These are phyloP conservation scores for Niveomyces coronatus DNA, from an alignment of 2,329 filamentous ascomycete genomes.

Conservation along the genomic window DNA sequence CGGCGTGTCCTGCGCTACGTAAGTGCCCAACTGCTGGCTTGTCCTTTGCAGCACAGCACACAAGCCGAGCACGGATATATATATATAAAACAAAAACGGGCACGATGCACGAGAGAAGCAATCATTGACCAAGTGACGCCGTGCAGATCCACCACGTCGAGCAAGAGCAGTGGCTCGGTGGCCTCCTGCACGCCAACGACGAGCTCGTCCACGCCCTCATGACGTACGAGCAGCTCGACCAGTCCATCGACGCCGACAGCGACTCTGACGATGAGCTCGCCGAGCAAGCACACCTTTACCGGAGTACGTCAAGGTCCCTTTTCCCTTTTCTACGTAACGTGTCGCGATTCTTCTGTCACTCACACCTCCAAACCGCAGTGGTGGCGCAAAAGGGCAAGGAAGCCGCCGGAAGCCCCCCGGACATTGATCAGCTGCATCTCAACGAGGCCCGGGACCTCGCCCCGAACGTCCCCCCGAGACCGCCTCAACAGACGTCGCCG, in stretches of 20 bases:
- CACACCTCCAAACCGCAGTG: constrained; percentile 27
- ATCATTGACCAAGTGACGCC: too few species aligned
- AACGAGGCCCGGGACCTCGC: constrained; percentile 26
- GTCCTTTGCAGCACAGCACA: too few species aligned
- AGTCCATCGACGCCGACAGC: constrained; percentile 66
- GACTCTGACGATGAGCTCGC: constrained; percentile 60
- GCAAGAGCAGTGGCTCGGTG: constrained; percentile 82
- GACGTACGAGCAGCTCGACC: constrained; percentile 88
- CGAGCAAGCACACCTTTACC: constrained; percentile 55
- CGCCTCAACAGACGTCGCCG: not conserved
- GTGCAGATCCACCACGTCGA: constrained; percentile 89
- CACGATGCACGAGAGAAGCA: too few species aligned
- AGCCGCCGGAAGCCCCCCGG: not conserved
- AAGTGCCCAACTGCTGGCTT: too few species aligned
- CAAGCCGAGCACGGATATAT: too few species aligned
- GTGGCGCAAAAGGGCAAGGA: constrained; percentile 2
- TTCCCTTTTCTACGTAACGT: constrained; percentile 12
- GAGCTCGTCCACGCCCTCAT: constrained; percentile 89
- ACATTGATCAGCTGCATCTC: constrained; percentile 1
- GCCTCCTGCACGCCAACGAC: constrained; percentile 87
- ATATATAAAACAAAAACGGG: too few species aligned
- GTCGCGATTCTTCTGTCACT: constrained; percentile 11
- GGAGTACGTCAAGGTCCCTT: constrained; percentile 34
- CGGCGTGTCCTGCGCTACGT: constrained; percentile 78
- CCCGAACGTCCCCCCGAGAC: not conserved